Conservation (phyloP, 495 filamentous ascomycete genomes). For the Penicillium longicatenatum region DNA sequence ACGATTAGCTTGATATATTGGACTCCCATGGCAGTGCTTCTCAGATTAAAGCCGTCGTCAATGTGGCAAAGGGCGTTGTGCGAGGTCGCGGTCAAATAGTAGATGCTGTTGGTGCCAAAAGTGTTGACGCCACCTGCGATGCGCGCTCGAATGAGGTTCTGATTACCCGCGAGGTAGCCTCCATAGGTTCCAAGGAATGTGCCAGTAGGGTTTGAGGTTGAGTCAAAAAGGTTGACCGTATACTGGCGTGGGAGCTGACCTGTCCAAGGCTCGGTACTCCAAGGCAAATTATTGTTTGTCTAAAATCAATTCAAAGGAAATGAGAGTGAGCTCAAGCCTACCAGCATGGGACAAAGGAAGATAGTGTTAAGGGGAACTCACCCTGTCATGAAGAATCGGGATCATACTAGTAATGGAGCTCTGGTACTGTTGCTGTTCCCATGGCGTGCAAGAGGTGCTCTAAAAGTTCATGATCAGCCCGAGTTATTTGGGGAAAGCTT, state of each 20-base stretch:
- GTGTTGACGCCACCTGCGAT: not conserved
- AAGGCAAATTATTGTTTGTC: not conserved
- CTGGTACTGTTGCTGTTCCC: conserved; percentile 1
- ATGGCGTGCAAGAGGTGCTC: not conserved
- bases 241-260: not conserved
- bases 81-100: not conserved
- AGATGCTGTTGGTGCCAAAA: not conserved
- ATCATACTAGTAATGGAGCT: not conserved
- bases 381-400: not conserved
- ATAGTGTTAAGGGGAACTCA: not conserved
- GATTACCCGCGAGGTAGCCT: not conserved
- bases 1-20: not conserved
- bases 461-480: not conserved
- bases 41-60: not conserved
- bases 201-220: not conserved
- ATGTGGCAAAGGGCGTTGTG: not conserved
- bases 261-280: not conserved
- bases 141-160: not conserved
- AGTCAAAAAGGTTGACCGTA: not conserved
- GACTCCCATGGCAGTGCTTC: not conserved
- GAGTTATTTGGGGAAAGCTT: not conserved
- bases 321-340: not conserved
- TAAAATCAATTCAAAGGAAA: not conserved
- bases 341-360: not conserved
- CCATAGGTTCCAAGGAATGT: not conserved